Evolutionary conservation across 106 monocot genomes (phyloP).

Genomic region (Iris macrosiphon): DNA sequence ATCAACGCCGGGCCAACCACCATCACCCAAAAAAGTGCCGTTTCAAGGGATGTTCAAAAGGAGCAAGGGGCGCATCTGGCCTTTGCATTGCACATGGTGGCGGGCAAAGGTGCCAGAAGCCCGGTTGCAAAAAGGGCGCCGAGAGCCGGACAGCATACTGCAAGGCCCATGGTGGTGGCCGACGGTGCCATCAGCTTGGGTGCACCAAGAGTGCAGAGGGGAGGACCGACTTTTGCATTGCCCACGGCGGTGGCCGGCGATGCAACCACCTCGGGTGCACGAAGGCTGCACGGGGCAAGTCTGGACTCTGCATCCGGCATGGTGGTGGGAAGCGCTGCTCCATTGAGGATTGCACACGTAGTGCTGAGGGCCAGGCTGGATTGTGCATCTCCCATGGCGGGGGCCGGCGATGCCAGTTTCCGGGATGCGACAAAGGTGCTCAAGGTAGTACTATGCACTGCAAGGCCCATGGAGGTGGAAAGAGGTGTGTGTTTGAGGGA

Average conservation of each 20-base stretch:
- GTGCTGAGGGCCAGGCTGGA: constrained; percentile 21
- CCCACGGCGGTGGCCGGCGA: constrained; percentile 16
- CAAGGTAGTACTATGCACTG: constrained; percentile 49
- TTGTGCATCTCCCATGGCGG: constrained; percentile 30
- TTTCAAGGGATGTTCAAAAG: constrained; percentile 36
- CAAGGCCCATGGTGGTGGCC: constrained; percentile 50
- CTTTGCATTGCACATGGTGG: constrained; percentile 55
- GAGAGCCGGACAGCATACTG: constrained; percentile 45
- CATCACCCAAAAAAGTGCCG: constrained; percentile 39
- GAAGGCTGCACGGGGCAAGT: constrained; percentile 18
- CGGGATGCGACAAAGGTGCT: constrained; percentile 32
- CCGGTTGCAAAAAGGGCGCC: constrained; percentile 40
- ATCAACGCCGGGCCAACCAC: not conserved
- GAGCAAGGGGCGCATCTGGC: constrained; percentile 35
- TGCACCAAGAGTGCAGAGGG: constrained; percentile 55
- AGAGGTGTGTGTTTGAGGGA: constrained; percentile 10
- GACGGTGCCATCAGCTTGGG: constrained; percentile 35
- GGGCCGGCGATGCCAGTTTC: constrained; percentile 16
- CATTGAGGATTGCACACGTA: constrained; percentile 11
- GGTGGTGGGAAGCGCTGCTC: constrained; percentile 20
- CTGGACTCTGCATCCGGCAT: constrained; percentile 20
- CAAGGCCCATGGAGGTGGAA: constrained; percentile 46
- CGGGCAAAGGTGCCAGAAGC: constrained; percentile 44
- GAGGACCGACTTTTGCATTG: constrained; percentile 40
- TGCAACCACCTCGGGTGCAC: constrained; percentile 12